Base-by-base conservation (phyloP, 148 eudicot species). In the Rheum nobile region DNA sequence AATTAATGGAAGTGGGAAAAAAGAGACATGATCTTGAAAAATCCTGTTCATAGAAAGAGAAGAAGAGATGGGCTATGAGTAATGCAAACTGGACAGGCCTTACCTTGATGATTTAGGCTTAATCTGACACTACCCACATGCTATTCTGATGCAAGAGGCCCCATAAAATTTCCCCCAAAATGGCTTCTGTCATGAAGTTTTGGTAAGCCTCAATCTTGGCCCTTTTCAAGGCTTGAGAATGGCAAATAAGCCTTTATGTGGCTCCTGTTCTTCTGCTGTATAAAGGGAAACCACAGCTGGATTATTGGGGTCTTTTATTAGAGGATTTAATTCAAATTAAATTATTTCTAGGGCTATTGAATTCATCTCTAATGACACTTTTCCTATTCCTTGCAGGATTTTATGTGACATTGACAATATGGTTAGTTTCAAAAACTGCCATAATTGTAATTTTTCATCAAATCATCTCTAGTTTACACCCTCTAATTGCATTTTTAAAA, bases 71-170 rank as follows among this genome's bases (percentile, higher is more conserved):
- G 67, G 67, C 67, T 28, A n/a, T 17, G 26, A 50, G 57, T 50
- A 50, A 50, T 50, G 22, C 26, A 50, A 35, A 61, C 67, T 61
- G 67, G 6, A 3, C 28, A 29, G 67, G 67, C 67, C 67, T 61
- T 61, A 61, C 67, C 35, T 29, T 61, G 35, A 61, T 61, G 67
- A 22, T 54, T 54, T 8, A 54, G 61, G 28, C 67, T 61, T 26
- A 29, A 61, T 35, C 67, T 29, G 67, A 61, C 67, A 29, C 35
- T 61, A 12, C 35, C n/a, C 67, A 61, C 67, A 61, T 61, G 67
- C 4, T 61, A 61, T 13, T 61, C 67, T 61, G 67, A 61, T 28
- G 6, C 67, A 61, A 61, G 1, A 55, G 31, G 65, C 29, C 65
- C 65, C 65, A 55, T 55, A 4, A 61, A 12, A 28, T 2, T 50